Conservation (phyloP, 192 early-diverging fungal species). For the Cladochytrium replicatum region DNA sequence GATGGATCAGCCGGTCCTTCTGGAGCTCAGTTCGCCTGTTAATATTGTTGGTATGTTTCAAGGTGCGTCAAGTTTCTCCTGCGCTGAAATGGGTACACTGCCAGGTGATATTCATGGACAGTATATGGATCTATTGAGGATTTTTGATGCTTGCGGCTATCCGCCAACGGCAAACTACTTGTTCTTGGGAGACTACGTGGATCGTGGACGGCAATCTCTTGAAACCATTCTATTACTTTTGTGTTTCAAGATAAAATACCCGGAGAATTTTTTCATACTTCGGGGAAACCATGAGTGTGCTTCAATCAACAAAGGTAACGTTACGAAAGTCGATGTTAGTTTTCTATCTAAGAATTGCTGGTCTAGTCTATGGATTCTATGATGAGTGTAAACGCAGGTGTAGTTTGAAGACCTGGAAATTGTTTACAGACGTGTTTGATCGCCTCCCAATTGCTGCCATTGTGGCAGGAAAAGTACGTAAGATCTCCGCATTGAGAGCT, state of each 20-base stretch:
- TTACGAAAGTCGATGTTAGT: too few relatives aligned
- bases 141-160: constrained; percentile 94
- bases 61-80: too few relatives aligned
- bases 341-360: constrained; percentile 98
- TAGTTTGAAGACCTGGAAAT: constrained; percentile 80
- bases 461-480: constrained; percentile 72
- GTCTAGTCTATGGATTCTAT: constrained; percentile 88
- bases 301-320: constrained; percentile 76
- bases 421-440: constrained; percentile 89
- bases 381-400: constrained; percentile 91
- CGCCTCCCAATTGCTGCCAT: constrained; percentile 83
- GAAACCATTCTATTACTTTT: constrained; percentile 96
- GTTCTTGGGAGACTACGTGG: constrained; percentile 96
- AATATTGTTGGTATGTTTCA: constrained; percentile 35
- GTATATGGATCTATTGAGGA: constrained; percentile 90
- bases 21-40: constrained; percentile 37
- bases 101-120: constrained; percentile 86
- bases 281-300: constrained; percentile 98
- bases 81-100: constrained; percentile 72
- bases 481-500: too few relatives aligned
- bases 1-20: constrained; percentile 65
- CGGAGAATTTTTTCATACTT: constrained; percentile 98
- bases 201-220: constrained; percentile 92
- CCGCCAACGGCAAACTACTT: constrained; percentile 94
- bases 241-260: constrained; percentile 99